Evolutionary conservation across 1,284 basidiomycete species (phyloP).

Genomic region (Austroboletus olivaceoglutinosus): DNA sequence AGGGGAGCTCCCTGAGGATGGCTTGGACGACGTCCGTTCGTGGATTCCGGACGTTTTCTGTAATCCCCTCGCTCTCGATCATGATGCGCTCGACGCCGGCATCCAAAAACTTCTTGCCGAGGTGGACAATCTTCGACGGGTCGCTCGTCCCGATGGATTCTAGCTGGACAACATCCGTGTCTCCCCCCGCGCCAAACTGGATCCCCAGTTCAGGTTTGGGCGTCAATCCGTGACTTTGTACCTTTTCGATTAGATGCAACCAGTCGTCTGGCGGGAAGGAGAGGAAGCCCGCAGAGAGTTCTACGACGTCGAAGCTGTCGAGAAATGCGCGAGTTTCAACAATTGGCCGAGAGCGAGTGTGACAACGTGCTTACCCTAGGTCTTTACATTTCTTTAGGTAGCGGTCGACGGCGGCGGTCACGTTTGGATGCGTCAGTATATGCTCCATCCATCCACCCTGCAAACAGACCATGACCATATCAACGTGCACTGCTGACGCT

Average conservation of each 20-base stretch:
- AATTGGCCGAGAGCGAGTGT: background rate
- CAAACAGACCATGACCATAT: background rate
- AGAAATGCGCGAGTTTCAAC: background rate
- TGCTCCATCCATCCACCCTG: constrained; percentile 21
- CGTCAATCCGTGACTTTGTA: constrained; percentile 37
- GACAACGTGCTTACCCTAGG: constrained; percentile 2
- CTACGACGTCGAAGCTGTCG: constrained; percentile 16
- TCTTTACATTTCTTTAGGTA: constrained; percentile 17
- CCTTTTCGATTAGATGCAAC: constrained; percentile 42
- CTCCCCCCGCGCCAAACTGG: constrained; percentile 15
- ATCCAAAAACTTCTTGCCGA: constrained; percentile 43
- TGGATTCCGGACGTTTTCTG: constrained; percentile 45
- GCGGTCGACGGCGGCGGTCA: constrained; percentile 11
- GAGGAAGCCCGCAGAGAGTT: constrained; percentile 46
- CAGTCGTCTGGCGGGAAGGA: constrained; percentile 47
- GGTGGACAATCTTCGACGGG: constrained; percentile 28
- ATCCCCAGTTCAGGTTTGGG: constrained; percentile 42
- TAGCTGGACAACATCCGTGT: constrained; percentile 6
- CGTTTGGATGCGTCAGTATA: constrained; percentile 10
- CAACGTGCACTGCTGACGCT: background rate
- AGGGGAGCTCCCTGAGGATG: constrained; percentile 41
- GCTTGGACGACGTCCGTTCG: constrained; percentile 46
- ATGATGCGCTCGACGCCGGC: constrained; percentile 47
- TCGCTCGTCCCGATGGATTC: constrained; percentile 7
- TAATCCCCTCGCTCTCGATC: constrained; percentile 50